Evolutionary conservation across 2,329 filamentous ascomycete genomes (phyloP).

Genomic region (Monosporascus sp.): DNA sequence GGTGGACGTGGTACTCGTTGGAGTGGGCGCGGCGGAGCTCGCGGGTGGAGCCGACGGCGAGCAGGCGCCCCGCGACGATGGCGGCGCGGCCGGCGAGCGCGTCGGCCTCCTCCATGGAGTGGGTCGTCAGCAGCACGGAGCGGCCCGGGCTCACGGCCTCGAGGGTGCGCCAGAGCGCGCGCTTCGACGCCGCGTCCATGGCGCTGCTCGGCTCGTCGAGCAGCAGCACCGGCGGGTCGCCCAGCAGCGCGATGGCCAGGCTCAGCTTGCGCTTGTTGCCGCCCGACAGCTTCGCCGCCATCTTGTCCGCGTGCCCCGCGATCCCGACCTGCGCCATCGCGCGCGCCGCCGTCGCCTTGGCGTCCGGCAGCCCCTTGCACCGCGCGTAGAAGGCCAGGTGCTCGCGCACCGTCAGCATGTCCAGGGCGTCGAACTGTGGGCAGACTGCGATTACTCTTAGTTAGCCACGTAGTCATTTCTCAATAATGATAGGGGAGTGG

Average conservation of each 20-base stretch:
- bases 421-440: conserved; percentile 69
- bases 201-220: conserved; percentile 76
- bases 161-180: conserved; percentile 72
- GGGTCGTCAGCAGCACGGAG: conserved; percentile 68
- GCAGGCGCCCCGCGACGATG: conserved; percentile 36
- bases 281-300: conserved; percentile 65
- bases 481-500: not conserved
- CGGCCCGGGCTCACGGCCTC: conserved; percentile 60
- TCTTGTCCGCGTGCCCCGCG: conserved; percentile 53
- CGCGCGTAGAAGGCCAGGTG: conserved; percentile 70
- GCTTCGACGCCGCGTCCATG: conserved; percentile 66
- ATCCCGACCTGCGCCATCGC: conserved; percentile 65
- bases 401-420: conserved; percentile 68
- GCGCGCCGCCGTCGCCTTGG: conserved; percentile 58
- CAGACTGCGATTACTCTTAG: conserved; percentile 44
- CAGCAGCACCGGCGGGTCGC: conserved; percentile 67
- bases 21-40: conserved; percentile 19
- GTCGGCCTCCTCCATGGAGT: conserved; percentile 78
- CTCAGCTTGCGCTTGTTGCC: conserved; percentile 75
- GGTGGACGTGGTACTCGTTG: conserved; percentile 24
- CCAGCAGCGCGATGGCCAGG: conserved; percentile 69
- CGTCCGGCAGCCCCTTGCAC: conserved; percentile 60
- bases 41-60: conserved; percentile 21
- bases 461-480: not conserved
- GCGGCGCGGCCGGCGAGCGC: conserved; percentile 65